phyloP scores from a whole-genome alignment of 192 early-diverging fungal genomes.

The Backusella morwellensis region DNA sequence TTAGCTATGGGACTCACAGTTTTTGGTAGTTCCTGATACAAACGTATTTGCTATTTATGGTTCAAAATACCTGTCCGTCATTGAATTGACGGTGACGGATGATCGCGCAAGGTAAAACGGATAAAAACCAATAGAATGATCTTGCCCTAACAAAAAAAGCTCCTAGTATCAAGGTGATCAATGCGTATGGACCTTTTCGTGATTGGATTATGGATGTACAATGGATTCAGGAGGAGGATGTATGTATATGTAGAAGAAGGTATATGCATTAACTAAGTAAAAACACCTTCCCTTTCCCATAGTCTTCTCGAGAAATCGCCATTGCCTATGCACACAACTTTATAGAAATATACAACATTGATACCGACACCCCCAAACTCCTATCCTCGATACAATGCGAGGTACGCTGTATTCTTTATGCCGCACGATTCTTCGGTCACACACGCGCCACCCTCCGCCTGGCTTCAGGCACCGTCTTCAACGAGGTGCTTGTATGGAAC shows the following conservation, averaged over 20 bases:
- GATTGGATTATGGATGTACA: slow-evolving; percentile 83
- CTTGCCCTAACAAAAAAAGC: too few relatives aligned
- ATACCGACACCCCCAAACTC: slow-evolving; percentile 10
- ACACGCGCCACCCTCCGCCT: slow-evolving; percentile 48
- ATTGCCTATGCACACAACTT: slow-evolving; percentile 79
- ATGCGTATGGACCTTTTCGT: slow-evolving; percentile 40
- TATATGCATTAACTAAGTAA: too few relatives aligned
- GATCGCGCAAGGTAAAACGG: not conserved
- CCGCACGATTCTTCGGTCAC: slow-evolving; percentile 68
- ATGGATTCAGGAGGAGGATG: slow-evolving; percentile 53
- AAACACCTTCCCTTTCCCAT: too few relatives aligned
- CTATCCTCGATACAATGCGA: slow-evolving; percentile 54
- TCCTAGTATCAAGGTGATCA: slow-evolving; percentile 20
- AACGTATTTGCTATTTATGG: slow-evolving; percentile 46
- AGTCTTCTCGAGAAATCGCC: slow-evolving; percentile 36
- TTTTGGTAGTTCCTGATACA: not conserved
- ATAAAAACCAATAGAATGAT: too few relatives aligned
- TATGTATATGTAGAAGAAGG: too few relatives aligned
- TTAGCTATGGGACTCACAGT: not conserved
- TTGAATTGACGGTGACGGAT: not conserved
- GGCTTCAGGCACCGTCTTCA: slow-evolving; percentile 83
- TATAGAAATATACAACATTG: slow-evolving; percentile 56
- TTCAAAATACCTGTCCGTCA: slow-evolving; percentile 42
- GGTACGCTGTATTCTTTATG: slow-evolving; percentile 72
- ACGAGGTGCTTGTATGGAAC: slow-evolving; percentile 75